phyloP scores from a whole-genome alignment of 345 rosid genomes.

The Aquilaria malaccensis region DNA sequence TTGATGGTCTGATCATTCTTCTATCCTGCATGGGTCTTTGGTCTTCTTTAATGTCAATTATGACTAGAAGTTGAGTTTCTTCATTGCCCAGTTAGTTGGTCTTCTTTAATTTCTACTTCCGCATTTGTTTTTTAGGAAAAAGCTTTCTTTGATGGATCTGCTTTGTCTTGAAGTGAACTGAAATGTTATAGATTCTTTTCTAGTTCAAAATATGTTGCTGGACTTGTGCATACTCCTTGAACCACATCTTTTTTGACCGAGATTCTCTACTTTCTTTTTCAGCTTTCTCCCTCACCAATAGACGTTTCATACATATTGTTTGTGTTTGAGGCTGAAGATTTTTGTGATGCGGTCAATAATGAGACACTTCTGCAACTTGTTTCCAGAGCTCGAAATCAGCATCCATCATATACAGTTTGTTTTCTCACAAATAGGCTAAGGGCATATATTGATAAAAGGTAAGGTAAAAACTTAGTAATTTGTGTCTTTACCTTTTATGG shows the following conservation, averaged over 20 bases:
- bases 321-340: constrained; percentile 75
- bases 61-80: no score
- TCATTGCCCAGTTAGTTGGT: no score
- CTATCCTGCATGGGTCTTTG: no score
- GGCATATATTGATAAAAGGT: constrained; percentile 80
- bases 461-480: constrained; percentile 10
- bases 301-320: constrained; percentile 55
- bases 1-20: no score
- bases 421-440: constrained; percentile 76
- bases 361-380: constrained; percentile 50
- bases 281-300: constrained; percentile 46
- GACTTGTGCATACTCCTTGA: no score
- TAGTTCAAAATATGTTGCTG: no score
- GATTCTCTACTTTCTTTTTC: constrained; percentile 20
- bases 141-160: no score
- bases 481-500: background rate
- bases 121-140: no score
- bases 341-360: constrained; percentile 61
- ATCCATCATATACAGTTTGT: constrained; percentile 82
- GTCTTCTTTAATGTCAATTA: no score
- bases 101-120: no score
- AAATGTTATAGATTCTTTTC: no score
- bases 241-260: constrained; percentile 14
- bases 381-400: constrained; percentile 47
- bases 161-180: no score